Evolutionary conservation across 2,329 filamentous ascomycete species (phyloP).

Genomic region (Sordariomycetes sp.): DNA sequence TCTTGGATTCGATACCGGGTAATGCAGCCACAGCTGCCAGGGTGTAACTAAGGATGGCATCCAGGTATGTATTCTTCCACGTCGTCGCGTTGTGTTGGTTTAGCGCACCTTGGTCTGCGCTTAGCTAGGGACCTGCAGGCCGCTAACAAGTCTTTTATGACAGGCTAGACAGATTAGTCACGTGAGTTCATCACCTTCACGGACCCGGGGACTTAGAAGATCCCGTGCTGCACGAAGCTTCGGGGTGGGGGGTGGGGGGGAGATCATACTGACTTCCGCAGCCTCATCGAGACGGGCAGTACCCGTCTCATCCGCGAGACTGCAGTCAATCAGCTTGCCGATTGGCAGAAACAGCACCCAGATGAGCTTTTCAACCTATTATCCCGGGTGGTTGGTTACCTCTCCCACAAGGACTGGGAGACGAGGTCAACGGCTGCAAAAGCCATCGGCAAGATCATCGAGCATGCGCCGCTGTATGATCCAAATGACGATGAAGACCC

Average conservation of each 20-base stretch:
- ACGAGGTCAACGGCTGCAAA: conserved; percentile 87
- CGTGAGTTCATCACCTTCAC: conserved; percentile 44
- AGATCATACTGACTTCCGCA: conserved; percentile 20
- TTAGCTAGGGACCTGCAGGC: not conserved
- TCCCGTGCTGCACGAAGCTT: not conserved
- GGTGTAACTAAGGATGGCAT: conserved; percentile 36
- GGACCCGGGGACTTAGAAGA: not conserved
- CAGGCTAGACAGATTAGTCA: conserved; percentile 75
- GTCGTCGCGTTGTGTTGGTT: not conserved
- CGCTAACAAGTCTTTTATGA: not conserved
- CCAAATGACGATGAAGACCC: conserved; percentile 62
- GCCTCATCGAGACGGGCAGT: conserved; percentile 92
- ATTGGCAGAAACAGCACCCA: conserved; percentile 95
- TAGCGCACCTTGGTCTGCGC: conserved; percentile 1
- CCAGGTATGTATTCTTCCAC: conserved; percentile 26
- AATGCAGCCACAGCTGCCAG: not conserved
- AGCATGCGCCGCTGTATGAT: conserved; percentile 77
- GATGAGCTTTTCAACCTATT: conserved; percentile 95
- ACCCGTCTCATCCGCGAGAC: conserved; percentile 93
- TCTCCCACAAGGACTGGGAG: conserved; percentile 93
- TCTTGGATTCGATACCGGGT: not conserved
- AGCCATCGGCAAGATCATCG: conserved; percentile 85
- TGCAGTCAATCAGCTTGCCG: conserved; percentile 88
- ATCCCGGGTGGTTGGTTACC: conserved; percentile 85
- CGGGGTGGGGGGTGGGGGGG: too few species aligned